These are phyloP conservation scores for Bonia amplexicaulis DNA, from an alignment of 176 grass and related monocot genomes.

Conservation along the genomic window DNA sequence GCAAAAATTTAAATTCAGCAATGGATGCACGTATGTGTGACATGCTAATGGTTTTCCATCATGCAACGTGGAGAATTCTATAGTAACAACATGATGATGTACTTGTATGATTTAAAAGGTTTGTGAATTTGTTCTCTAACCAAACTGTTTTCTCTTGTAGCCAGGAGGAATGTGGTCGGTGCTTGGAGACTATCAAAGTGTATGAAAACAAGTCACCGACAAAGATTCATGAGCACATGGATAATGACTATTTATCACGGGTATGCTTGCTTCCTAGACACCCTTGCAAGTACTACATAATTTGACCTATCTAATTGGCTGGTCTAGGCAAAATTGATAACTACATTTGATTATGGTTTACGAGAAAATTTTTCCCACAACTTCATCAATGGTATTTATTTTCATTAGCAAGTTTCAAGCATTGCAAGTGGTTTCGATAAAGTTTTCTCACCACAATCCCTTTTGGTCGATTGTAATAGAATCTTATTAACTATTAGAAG, in stretches of 20 bases:
- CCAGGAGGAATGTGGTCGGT: conserved; percentile 89
- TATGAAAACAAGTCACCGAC: conserved; percentile 96
- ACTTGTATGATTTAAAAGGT: neutral
- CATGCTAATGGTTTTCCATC: neutral
- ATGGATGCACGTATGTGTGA: neutral
- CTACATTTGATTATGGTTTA: neutral
- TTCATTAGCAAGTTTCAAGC: neutral
- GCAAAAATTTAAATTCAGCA: conserved; percentile 5
- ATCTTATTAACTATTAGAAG: neutral
- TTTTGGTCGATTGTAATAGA: neutral
- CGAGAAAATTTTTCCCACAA: neutral
- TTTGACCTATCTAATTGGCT: conserved; percentile 10
- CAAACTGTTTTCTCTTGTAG: conserved; percentile 43
- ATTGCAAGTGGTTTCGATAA: neutral
- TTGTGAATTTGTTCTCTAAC: conserved; percentile 6
- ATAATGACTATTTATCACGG: conserved; percentile 87
- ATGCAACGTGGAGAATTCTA: neutral
- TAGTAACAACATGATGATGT: neutral
- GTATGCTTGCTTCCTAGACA: conserved; percentile 36
- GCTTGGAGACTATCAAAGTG: conserved; percentile 98
- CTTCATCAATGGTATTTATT: neutral
- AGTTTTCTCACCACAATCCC: neutral
- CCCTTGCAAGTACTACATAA: neutral
- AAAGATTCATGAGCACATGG: conserved; percentile 74
- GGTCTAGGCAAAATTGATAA: neutral